Evolutionary conservation across 2,329 filamentous ascomycete genomes (phyloP), one percentile per base, ranked within the genome.

Genomic region (Ophiocordyceps camponoti-floridani): DNA sequence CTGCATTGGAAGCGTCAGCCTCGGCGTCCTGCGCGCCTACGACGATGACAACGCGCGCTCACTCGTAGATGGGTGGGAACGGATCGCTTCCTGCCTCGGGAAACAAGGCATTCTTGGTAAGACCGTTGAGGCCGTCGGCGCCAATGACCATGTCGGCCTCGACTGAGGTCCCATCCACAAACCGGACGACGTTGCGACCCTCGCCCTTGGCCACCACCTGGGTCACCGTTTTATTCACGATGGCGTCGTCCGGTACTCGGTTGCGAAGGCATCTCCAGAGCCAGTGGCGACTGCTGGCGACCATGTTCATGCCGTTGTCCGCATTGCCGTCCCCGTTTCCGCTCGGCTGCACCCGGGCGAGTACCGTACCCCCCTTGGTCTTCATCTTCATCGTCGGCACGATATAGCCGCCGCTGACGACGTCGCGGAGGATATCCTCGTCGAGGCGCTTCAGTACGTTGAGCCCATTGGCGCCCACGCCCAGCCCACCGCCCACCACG

Each of bases 121-220:
- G 45, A 38, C 52, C 51, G 9, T 47, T 48, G 4, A 56, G 42
- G 3, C 54, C 54, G 31, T 56, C 54, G 1, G 54, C 54, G 2
- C 54, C 54, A 33, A 56, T 50, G 8, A 56, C 47, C 10, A 56
- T 38, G 37, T 56, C 53, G 1, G 46, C 54, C 19, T 56, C 52
- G 9, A 50, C 44, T 0, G 50, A 18, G 5, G 50, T 48, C 2
- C 47, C 53, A 18, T 56, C 54, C 5, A 41, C 47, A 41, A 56
- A 55, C 12, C 41, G 46, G 40, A 56, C 40, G 1, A 44, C 16
- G 19, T 55, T 54, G 26, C 40, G 46, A 10, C 52, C 48, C 1
- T 50, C 30, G 0, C 47, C 9, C 12, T 48, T 50, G 4, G 52
- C 49, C 5, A 46, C 23, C 11, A 56, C 51, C 2, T 47, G 41